Evolutionary conservation across 2,329 filamentous ascomycete species (phyloP), one percentile per base, ranked within the genome.

Genomic region (Aspergillus transmontanensis): DNA sequence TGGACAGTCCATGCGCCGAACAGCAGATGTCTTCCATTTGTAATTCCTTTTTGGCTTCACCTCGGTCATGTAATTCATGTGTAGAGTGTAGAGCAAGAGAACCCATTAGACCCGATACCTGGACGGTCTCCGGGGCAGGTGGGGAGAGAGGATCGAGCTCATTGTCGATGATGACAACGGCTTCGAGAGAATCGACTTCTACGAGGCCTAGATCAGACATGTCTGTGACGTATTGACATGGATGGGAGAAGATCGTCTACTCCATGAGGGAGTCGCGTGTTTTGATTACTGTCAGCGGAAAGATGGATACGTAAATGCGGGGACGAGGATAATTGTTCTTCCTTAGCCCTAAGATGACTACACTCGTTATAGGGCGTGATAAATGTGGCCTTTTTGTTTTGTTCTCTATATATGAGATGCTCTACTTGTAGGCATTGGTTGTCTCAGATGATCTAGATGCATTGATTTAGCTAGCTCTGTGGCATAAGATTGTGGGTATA

Each of bases 131-230:
- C 23, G 81, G 78, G 0, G 81, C 74, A 21, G 79, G 76, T 2
- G 81, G 78, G 1, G 84, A 85, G 62, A 86, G 79, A 4, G 82
- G 79, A 66, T 87, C 84, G 48, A 86, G 75, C 64, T 86, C 84
- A 74, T 87, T 84, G 71, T 85, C 82, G 61, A 87, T 79, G 62
- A 87, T 81, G 36, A 85, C 78, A 6, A 78, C 72, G 28, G 84
- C 80, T 39, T 85, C 82, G 32, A 86, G 75, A 6, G 74, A 72
- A 70, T 83, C 82, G n/a, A 83, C 65, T 65, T 81, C 79, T 55
- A 75, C 72, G 46, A 80, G 69, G 43, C 66, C 60, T 12, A 71
- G 26, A 4, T 45, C 23, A 2, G 69, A 46, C 62, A 64, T 64
- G 10, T 32, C 11, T 1, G 19, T 21, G 30, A 6, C 12, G 28